Evolutionary conservation across 1,284 basidiomycete genomes (phyloP).

Genomic region (Leucoagaricus sp.): DNA sequence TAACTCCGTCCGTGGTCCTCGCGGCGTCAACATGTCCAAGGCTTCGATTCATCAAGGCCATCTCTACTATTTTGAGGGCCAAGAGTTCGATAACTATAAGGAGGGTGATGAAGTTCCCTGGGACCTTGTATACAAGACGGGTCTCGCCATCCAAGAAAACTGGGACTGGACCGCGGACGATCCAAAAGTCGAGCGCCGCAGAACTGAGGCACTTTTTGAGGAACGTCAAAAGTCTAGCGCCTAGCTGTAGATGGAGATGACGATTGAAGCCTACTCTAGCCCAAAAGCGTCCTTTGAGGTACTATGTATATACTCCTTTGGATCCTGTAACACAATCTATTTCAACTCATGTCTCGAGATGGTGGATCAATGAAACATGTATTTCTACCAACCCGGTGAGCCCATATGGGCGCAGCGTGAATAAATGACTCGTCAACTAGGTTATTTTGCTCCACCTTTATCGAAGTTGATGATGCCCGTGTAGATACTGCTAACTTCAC

Average conservation of each 20-base stretch:
- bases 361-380: too few relatives aligned
- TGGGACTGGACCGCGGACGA: slow-evolving; percentile 19
- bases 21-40: slow-evolving; percentile 19
- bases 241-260: background rate
- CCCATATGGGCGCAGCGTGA: too few relatives aligned
- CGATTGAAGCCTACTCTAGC: too few relatives aligned
- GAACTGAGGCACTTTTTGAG: slow-evolving; percentile 7
- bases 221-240: background rate
- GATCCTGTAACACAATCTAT: too few relatives aligned
- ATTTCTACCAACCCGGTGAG: too few relatives aligned
- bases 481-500: too few relatives aligned
- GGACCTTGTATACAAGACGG: slow-evolving; percentile 7
- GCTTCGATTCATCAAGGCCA: slow-evolving; percentile 19
- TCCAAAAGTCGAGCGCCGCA: slow-evolving; percentile 16
- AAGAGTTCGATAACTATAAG: slow-evolving; percentile 9
- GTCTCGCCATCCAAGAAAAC: slow-evolving; percentile 14
- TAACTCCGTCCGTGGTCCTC: slow-evolving; percentile 21
- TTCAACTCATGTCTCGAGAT: too few relatives aligned
- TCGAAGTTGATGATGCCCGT: too few relatives aligned
- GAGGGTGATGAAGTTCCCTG: slow-evolving; percentile 17
- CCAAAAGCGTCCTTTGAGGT: too few relatives aligned
- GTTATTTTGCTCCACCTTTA: too few relatives aligned
- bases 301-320: too few relatives aligned
- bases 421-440: too few relatives aligned
- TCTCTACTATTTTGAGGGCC: slow-evolving; percentile 19